Evolutionary conservation across 148 eudicot species (phyloP).

Genomic region (Rhododendron griersonianum): DNA sequence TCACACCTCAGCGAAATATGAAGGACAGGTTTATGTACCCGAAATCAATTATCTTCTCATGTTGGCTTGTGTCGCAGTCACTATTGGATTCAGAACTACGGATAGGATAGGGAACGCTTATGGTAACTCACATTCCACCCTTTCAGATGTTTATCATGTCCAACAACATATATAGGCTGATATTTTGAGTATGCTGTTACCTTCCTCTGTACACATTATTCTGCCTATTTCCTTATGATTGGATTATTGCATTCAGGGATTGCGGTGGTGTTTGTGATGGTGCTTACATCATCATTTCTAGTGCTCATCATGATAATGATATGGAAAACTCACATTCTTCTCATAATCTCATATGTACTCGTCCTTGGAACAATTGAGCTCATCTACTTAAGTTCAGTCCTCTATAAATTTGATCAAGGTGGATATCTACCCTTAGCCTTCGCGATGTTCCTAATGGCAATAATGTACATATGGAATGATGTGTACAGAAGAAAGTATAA

Average conservation of each 20-base stretch:
- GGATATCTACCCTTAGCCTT: slow-evolving; percentile 45
- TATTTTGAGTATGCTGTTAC: background rate
- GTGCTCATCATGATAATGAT: slow-evolving; percentile 39
- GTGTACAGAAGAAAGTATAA: slow-evolving; percentile 32
- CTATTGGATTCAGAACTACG: slow-evolving; percentile 40
- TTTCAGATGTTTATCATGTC: background rate
- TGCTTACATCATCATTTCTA: slow-evolving; percentile 32
- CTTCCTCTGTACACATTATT: background rate
- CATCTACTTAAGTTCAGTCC: slow-evolving; percentile 33
- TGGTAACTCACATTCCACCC: slow-evolving; percentile 18
- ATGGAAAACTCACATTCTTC: slow-evolving; percentile 34
- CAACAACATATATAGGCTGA: background rate
- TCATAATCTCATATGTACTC: slow-evolving; percentile 20
- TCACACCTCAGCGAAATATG: slow-evolving; percentile 46
- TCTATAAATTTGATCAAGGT: slow-evolving; percentile 42
- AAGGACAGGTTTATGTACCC: slow-evolving; percentile 54
- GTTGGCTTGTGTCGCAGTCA: slow-evolving; percentile 40
- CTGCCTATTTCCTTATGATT: background rate
- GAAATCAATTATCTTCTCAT: slow-evolving; percentile 49
- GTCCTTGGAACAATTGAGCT: slow-evolving; percentile 31
- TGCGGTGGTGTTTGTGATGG: slow-evolving; percentile 41
- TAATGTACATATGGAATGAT: slow-evolving; percentile 42
- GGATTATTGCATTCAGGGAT: slow-evolving; percentile 24
- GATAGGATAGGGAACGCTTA: slow-evolving; percentile 46
- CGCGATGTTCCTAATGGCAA: slow-evolving; percentile 22